Evolutionary conservation across 225 moss, liverwort and hornwort species (phyloP).

Genomic region (Marchantia paleacea): DNA sequence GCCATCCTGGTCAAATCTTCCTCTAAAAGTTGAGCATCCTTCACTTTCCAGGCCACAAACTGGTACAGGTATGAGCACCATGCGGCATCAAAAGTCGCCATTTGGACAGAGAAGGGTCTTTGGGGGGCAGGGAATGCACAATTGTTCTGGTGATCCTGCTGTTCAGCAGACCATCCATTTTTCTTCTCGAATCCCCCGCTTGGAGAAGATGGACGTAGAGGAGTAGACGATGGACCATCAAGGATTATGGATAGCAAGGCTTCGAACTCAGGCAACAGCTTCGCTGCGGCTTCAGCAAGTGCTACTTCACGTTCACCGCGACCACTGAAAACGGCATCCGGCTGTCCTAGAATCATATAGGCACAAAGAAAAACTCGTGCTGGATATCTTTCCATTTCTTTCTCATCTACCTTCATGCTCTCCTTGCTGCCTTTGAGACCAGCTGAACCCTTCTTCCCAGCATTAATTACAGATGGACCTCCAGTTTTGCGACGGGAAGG

Average conservation of each 20-base stretch:
- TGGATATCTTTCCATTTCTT: conserved; percentile 66
- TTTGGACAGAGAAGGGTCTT: conserved; percentile 64
- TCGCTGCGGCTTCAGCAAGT: conserved; percentile 66
- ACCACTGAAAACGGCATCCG: conserved; percentile 70
- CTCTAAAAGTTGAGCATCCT: conserved; percentile 77
- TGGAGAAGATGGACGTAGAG: conserved; percentile 28
- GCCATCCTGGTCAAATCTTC: conserved; percentile 87
- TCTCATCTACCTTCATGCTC: conserved; percentile 35
- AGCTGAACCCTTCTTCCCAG: conserved; percentile 29
- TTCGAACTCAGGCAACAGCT: conserved; percentile 72
- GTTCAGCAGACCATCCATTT: conserved; percentile 27
- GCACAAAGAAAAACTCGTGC: conserved; percentile 74
- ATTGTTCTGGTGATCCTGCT: conserved; percentile 24
- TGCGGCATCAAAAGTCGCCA: conserved; percentile 71
- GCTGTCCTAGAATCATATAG: conserved; percentile 79
- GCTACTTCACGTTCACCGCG: conserved; percentile 61
- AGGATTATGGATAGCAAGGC: conserved; percentile 50
- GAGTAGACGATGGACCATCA: conserved; percentile 40
- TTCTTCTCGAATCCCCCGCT: conserved; percentile 19
- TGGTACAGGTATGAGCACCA: conserved; percentile 87
- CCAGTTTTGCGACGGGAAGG: conserved; percentile 63
- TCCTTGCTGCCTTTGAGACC: conserved; percentile 32
- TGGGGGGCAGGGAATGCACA: conserved; percentile 28
- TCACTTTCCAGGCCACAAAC: conserved; percentile 92
- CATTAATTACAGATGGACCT: conserved; percentile 19